phyloP scores from a whole-genome alignment of 495 filamentous ascomycete genomes.

The Neurospora sp. region DNA sequence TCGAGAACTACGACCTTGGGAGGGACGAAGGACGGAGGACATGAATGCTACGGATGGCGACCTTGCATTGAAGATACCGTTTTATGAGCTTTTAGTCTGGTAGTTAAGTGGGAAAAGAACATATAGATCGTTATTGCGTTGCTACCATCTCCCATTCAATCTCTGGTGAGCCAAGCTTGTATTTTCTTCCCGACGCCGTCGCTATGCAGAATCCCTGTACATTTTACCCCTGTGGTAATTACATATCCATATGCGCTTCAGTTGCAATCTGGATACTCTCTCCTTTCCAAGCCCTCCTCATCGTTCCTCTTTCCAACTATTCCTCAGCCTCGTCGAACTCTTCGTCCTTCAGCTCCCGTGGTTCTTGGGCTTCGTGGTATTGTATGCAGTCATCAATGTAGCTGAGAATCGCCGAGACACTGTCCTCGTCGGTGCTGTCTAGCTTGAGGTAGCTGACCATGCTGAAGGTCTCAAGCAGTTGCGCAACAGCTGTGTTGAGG shows the following conservation, averaged over 20 bases:
- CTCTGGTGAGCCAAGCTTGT: not conserved
- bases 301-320: not conserved
- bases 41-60: not conserved
- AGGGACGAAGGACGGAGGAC: not conserved
- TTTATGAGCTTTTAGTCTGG: not conserved
- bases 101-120: not conserved
- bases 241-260: too few species aligned
- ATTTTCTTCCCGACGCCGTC: conserved; percentile 33
- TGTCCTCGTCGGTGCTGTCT: conserved; percentile 87
- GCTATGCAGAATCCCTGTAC: conserved; percentile 33
- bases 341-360: conserved; percentile 72
- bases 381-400: conserved; percentile 96
- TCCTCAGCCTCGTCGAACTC: conserved; percentile 53
- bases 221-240: not conserved
- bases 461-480: conserved; percentile 89
- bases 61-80: not conserved
- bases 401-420: conserved; percentile 80
- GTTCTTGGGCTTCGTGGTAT: conserved; percentile 93
- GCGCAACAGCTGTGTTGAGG: conserved; percentile 76
- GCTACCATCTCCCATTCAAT: not conserved
- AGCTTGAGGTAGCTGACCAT: conserved; percentile 93
- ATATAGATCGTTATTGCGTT: not conserved
- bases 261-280: not conserved
- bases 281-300: not conserved
- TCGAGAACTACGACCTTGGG: not conserved